Base-by-base conservation (phyloP, 257 asterid genomes). In the Capsicum chinense region DNA sequence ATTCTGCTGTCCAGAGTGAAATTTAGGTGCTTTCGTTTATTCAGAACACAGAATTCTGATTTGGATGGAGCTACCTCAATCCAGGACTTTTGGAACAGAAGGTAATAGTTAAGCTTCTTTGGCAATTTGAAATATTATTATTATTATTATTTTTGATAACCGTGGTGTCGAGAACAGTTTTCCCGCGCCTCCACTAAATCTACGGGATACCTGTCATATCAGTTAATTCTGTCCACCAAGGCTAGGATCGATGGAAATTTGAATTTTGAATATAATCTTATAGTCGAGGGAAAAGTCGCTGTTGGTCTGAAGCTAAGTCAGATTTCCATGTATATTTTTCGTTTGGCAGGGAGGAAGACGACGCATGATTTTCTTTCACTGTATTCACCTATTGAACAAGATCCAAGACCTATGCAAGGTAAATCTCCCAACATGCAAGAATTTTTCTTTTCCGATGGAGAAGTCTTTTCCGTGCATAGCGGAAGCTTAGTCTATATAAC, bases 281-380 rank as follows among this genome's bases (percentile, higher is more conserved):
- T n/a, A 6, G 14, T n/a, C 19, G 56, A 70, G 44, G 15, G 9
- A 70, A 33, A 44, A 56, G 56, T 19, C 3, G 73, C 10, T 47
- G 13, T 47, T n/a, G 66, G 19, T 67, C 50, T 54, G 58, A 44
- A 5, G 48, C 48, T 44, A 42, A 56, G 39, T 66, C 67, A 52
- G 60, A 64, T 21, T 84, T 70, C 57, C 26, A 14, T 85, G 56
- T 80, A 42, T 14, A 42, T 71, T 47, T 57, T 71, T 84, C 7
- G 15, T 19, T 19, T 60, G 16, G 26, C 85, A 89, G 91, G 89
- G 50, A 85, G 91, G 63, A 85, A 85, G 69, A 93, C 91, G 26
- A 95, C 98, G 64, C 98, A 92, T 88, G 99, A 96, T 90, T 96
- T 96, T 92, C 97, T 96, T 84, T 94, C 99, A 68, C 97, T 93